phyloP scores from a whole-genome alignment of 2,329 filamentous ascomycete genomes.

The Xylariaceae sp. region DNA sequence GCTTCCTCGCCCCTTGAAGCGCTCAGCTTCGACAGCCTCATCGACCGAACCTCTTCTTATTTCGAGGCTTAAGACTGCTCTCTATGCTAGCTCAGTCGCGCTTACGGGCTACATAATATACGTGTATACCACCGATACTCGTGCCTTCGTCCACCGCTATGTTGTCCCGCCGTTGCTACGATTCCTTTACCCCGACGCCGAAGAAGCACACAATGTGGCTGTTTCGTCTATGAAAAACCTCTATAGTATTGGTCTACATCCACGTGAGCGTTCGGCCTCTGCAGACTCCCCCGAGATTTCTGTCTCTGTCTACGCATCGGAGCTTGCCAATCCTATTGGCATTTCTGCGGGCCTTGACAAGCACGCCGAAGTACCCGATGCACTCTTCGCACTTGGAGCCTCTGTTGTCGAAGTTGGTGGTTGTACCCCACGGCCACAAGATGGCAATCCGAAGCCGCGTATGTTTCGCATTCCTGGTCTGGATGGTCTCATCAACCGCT shows the following conservation, averaged over 20 bases:
- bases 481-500: constrained; percentile 89
- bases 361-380: constrained; percentile 81
- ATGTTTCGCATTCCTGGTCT: constrained; percentile 83
- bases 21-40: constrained; percentile 1
- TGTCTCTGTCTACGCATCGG: constrained; percentile 65
- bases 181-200: constrained; percentile 66
- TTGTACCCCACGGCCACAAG: constrained; percentile 80
- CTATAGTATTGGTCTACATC: constrained; percentile 71
- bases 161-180: constrained; percentile 64
- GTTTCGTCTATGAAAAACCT: constrained; percentile 67
- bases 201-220: constrained; percentile 86
- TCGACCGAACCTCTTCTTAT: constrained; percentile 14
- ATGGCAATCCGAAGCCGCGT: constrained; percentile 80
- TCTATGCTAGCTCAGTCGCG: constrained; percentile 38
- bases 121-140: constrained; percentile 70
- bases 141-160: constrained; percentile 66
- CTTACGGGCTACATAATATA: constrained; percentile 47
- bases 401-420: constrained; percentile 90
- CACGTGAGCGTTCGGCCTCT: constrained; percentile 64
- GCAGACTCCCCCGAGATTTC: constrained; percentile 34
- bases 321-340: constrained; percentile 78
- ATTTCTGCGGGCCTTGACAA: constrained; percentile 97
- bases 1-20: not conserved
- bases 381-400: constrained; percentile 79
- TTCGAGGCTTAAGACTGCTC: constrained; percentile 31